These are phyloP conservation scores for Saccharum officinarum DNA, from an alignment of 176 grass and related monocot species.

Conservation along the genomic window DNA sequence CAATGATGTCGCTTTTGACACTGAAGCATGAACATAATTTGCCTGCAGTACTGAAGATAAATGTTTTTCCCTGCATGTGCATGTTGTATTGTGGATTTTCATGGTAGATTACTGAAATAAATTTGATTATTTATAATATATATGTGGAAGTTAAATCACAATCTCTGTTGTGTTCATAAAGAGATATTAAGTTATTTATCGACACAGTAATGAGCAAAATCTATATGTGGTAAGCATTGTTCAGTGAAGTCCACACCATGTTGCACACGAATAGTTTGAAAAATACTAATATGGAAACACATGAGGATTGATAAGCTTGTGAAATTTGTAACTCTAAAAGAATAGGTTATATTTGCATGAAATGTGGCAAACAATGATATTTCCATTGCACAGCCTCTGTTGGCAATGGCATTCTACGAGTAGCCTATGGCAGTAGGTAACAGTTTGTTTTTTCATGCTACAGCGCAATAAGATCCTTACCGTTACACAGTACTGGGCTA, in stretches of 20 bases:
- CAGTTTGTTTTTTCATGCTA: neutral
- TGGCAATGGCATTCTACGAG: neutral
- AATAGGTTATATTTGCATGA: neutral
- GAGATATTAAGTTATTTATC: neutral
- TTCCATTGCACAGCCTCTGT: neutral
- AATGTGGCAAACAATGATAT: neutral
- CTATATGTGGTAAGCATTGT: neutral
- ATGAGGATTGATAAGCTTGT: neutral
- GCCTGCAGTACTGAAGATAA: neutral
- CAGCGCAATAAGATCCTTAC: neutral
- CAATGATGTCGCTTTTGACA: neutral
- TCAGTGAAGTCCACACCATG: neutral
- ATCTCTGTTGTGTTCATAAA: neutral
- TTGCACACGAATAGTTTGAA: neutral
- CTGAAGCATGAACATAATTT: neutral
- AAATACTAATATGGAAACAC: neutral
- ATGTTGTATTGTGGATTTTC: neutral
- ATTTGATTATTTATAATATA: neutral
- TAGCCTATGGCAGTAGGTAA: neutral
- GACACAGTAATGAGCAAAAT: neutral
- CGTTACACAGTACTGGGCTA: neutral
- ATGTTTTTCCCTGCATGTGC: conserved; percentile 1
- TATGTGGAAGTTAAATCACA: neutral
- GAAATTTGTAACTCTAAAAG: neutral
- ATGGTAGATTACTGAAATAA: neutral